Evolutionary conservation across 495 filamentous ascomycete genomes (phyloP).

Genomic region (Tuber borchii): DNA sequence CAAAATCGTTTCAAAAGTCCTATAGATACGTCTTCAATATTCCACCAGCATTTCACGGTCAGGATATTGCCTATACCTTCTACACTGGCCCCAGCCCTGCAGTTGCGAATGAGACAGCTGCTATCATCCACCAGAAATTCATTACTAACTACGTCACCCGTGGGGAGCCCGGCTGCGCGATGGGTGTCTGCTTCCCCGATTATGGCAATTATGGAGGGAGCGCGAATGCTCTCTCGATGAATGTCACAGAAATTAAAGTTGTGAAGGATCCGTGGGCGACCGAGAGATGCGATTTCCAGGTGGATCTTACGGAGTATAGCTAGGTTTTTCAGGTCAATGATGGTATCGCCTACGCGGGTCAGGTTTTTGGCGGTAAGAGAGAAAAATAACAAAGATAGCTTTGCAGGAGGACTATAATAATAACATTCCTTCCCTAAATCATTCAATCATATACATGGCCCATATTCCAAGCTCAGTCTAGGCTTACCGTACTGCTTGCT

Average conservation of each 20-base stretch:
- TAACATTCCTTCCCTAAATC: not conserved
- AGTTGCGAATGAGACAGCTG: slow-evolving; percentile 38
- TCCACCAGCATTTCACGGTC: slow-evolving; percentile 52
- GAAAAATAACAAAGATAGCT: not conserved
- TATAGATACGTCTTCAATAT: slow-evolving; percentile 59
- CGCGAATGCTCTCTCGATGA: slow-evolving; percentile 22
- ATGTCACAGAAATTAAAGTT: slow-evolving; percentile 17
- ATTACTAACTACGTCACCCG: slow-evolving; percentile 23
- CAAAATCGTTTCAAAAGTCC: slow-evolving; percentile 50
- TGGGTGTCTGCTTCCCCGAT: slow-evolving; percentile 12
- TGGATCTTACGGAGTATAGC: slow-evolving; percentile 2
- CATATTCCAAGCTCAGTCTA: not conserved
- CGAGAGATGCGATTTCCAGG: slow-evolving; percentile 25
- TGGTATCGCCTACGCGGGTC: not conserved
- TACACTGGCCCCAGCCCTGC: slow-evolving; percentile 47
- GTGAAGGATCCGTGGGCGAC: slow-evolving; percentile 26
- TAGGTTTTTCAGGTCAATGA: not conserved
- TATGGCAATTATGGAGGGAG: too few species aligned
- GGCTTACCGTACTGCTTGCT: not conserved
- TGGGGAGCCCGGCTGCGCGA: slow-evolving; percentile 27
- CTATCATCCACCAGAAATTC: slow-evolving; percentile 31
- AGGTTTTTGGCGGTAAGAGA: not conserved
- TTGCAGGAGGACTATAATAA: not conserved
- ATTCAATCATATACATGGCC: not conserved
- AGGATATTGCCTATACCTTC: slow-evolving; percentile 53